phyloP scores from a whole-genome alignment of 164 flowering plant genomes.

The Nelumbo lutea region DNA sequence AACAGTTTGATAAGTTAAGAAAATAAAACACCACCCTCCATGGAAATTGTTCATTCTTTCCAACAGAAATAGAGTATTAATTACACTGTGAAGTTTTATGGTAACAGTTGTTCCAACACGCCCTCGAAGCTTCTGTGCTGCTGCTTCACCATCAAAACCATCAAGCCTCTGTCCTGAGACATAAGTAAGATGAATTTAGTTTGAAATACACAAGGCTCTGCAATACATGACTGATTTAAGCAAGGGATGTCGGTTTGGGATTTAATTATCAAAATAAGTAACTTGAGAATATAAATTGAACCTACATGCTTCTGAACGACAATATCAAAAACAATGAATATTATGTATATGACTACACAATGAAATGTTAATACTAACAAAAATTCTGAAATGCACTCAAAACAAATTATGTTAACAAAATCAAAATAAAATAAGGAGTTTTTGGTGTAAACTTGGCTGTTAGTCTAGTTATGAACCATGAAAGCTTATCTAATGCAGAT shows the following conservation, averaged over 20 bases:
- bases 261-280: slow-evolving; percentile 1
- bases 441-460: too few species aligned
- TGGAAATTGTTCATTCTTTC: too few species aligned
- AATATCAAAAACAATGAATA: neutral
- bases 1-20: too few species aligned
- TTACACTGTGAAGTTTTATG: slow-evolving; percentile 69
- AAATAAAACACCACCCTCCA: too few species aligned
- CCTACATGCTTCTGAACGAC: neutral
- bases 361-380: too few species aligned
- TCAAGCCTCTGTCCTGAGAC: slow-evolving; percentile 75
- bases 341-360: too few species aligned
- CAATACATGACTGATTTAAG: neutral
- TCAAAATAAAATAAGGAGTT: too few species aligned
- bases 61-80: slow-evolving; percentile 1
- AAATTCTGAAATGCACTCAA: too few species aligned
- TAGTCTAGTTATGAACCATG: too few species aligned
- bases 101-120: slow-evolving; percentile 80
- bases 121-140: slow-evolving; percentile 91
- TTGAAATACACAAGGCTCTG: neutral
- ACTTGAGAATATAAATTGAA: neutral
- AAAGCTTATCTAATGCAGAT: too few species aligned
- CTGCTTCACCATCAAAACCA: slow-evolving; percentile 80
- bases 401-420: too few species aligned
- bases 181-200: slow-evolving; percentile 2
- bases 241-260: neutral